Percentiles rank a stretch among this genome's conserved stretches.
phyloP scores from a whole-genome alignment of 257 asterid genomes.

The Vinca minor region DNA sequence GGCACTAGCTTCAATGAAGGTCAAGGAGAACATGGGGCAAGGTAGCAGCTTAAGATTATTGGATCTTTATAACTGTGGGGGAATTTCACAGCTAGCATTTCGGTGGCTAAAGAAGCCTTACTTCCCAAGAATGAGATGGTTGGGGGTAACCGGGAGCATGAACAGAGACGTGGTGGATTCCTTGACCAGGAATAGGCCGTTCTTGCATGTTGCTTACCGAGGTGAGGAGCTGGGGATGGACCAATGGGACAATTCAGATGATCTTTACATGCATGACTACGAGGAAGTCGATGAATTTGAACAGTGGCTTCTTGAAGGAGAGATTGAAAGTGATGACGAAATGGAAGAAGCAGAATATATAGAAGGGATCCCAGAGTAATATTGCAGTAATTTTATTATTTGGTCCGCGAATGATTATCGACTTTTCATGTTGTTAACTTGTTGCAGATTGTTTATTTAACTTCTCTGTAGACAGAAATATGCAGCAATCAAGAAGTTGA shows the following conservation, averaged over 20 bases:
- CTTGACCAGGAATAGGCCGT: conserved; percentile 55
- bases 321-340: conserved; percentile 47
- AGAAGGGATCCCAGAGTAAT: conserved; percentile 29
- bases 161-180: conserved; percentile 54
- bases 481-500: not conserved
- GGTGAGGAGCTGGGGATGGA: conserved; percentile 78
- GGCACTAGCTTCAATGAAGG: conserved; percentile 77
- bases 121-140: conserved; percentile 86
- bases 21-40: conserved; percentile 50
- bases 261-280: conserved; percentile 42
- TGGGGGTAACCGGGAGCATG: conserved; percentile 59
- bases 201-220: conserved; percentile 44
- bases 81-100: conserved; percentile 64
- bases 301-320: conserved; percentile 71
- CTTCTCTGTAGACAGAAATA: not conserved
- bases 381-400: not conserved
- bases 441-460: not conserved
- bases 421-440: not conserved
- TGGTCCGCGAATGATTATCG: not conserved
- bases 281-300: conserved; percentile 78
- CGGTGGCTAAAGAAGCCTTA: conserved; percentile 85
- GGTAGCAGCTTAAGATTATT: conserved; percentile 66
- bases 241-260: conserved; percentile 55
- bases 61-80: conserved; percentile 87
- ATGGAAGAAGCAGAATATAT: conserved; percentile 47